Conservation (phyloP, 768 basidiomycete species). For the Serendipita sp. region DNA sequence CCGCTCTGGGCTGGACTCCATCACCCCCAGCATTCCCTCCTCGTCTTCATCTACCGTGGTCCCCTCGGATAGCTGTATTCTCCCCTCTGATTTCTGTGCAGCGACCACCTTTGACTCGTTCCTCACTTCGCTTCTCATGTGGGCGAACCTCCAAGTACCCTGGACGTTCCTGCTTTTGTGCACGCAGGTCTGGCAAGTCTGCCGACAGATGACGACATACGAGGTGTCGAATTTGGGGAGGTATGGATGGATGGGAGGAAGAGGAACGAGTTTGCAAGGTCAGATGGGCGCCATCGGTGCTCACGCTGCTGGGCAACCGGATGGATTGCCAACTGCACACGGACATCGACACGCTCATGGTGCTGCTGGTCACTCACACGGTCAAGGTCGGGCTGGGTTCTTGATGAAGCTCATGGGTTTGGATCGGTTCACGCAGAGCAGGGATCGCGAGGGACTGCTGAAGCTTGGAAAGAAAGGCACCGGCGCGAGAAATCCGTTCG, state of each 20-base stretch:
- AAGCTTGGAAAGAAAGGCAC: constrained; percentile 20
- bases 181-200: constrained; percentile 83
- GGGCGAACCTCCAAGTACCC: constrained; percentile 88
- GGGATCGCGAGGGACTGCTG: constrained; percentile 73
- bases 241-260: constrained; percentile 94
- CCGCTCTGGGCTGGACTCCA: too few species aligned
- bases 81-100: constrained; percentile 53
- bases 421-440: constrained; percentile 85
- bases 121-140: constrained; percentile 62
- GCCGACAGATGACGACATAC: constrained; percentile 86
- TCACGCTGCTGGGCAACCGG: constrained; percentile 17
- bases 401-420: constrained; percentile 83
- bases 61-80: constrained; percentile 36
- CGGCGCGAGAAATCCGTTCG: constrained; percentile 68
- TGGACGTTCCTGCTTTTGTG: constrained; percentile 22
- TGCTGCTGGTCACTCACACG: constrained; percentile 18
- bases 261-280: constrained; percentile 44
- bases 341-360: constrained; percentile 30
- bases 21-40: not conserved
- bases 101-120: constrained; percentile 63
- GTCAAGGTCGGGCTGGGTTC: constrained; percentile 36
- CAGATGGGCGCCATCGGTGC: constrained; percentile 70
- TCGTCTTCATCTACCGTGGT: constrained; percentile 8
- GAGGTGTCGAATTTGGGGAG: constrained; percentile 92
- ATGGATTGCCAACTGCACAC: constrained; percentile 29